Evolutionary conservation across 140 eudicot genomes (phyloP).

Genomic region (Senecio squalidus): DNA sequence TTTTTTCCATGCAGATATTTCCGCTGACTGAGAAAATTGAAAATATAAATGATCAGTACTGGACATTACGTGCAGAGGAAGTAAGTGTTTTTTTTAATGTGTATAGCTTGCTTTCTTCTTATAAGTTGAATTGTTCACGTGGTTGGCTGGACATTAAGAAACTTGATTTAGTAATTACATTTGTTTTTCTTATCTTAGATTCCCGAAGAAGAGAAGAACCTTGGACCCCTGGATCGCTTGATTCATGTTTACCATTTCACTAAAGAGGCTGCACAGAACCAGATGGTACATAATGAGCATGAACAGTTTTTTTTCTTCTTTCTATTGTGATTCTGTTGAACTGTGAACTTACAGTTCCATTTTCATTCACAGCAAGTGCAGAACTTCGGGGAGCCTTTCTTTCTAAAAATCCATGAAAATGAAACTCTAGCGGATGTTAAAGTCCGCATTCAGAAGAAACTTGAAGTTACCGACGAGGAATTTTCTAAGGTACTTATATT

Average conservation of each 20-base stretch:
- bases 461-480: constrained; percentile 74
- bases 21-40: constrained; percentile 55
- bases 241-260: constrained; percentile 86
- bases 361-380: constrained; percentile 54
- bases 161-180: not conserved
- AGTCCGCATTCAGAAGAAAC: constrained; percentile 57
- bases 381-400: constrained; percentile 84
- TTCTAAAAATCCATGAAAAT: constrained; percentile 62
- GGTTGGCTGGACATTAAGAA: not conserved
- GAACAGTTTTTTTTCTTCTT: not conserved
- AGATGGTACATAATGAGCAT: constrained; percentile 44
- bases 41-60: constrained; percentile 63
- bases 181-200: constrained; percentile 29
- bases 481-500: constrained; percentile 55
- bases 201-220: constrained; percentile 84
- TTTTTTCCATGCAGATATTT: constrained; percentile 37
- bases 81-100: constrained; percentile 23
- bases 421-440: constrained; percentile 69
- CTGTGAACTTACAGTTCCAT: not conserved
- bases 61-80: constrained; percentile 74
- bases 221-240: constrained; percentile 63
- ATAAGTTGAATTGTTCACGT: not conserved
- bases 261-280: constrained; percentile 73
- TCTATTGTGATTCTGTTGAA: not conserved
- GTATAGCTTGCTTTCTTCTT: not conserved